A percentile compares a stretch with the other conserved stretches of the same genome.
phyloP scores from a whole-genome alignment of 225 moss, liverwort and hornwort species.

The Ulota crispa region DNA sequence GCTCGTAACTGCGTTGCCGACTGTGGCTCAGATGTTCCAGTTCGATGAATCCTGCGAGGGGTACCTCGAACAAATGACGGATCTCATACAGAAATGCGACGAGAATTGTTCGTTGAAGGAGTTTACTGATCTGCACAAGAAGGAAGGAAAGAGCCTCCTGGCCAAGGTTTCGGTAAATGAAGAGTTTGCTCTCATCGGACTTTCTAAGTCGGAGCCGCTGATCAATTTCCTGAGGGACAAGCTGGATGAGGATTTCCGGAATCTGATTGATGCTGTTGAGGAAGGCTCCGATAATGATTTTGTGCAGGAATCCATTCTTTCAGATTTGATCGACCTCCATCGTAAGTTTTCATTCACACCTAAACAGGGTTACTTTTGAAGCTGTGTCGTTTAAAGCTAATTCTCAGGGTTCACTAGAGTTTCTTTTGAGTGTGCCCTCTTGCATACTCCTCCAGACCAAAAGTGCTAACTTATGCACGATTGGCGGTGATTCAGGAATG shows the following conservation, averaged over 20 bases:
- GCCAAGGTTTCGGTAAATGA: constrained; percentile 34
- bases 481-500: constrained; percentile 38
- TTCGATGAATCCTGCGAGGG: constrained; percentile 50
- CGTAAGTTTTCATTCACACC: constrained; percentile 30
- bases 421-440: neutral
- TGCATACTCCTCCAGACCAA: neutral
- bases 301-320: constrained; percentile 58
- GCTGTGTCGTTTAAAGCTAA: neutral
- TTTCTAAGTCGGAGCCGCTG: constrained; percentile 49
- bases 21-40: constrained; percentile 47
- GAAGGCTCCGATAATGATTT: constrained; percentile 64
- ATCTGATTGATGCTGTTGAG: constrained; percentile 63
- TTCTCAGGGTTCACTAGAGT: neutral
- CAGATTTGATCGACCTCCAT: constrained; percentile 64
- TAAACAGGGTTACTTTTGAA: neutral
- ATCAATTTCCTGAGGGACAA: constrained; percentile 50
- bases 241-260: constrained; percentile 56
- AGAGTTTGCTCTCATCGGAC: constrained; percentile 53
- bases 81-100: constrained; percentile 36
- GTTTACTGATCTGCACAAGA: constrained; percentile 44
- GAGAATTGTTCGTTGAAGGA: constrained; percentile 47
- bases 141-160: constrained; percentile 43
- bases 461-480: constrained; percentile 3
- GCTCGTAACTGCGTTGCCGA: constrained; percentile 46
- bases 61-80: constrained; percentile 32